Conservation (phyloP, 257 asterid genomes). For the Plantago ovata region DNA sequence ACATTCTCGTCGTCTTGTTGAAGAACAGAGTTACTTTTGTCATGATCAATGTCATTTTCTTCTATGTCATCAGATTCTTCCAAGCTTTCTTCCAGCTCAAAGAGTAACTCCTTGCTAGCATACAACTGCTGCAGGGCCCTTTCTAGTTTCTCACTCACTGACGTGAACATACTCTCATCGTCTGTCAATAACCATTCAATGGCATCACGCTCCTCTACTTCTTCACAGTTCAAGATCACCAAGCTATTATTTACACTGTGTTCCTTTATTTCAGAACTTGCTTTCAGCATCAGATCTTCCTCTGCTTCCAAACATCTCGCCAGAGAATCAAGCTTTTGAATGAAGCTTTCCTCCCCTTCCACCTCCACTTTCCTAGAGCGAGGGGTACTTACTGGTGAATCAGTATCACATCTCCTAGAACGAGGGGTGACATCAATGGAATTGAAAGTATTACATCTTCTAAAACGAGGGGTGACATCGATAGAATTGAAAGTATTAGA, state of each 20-base stretch:
- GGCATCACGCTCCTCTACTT: conserved; percentile 44
- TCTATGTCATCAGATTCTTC: conserved; percentile 24
- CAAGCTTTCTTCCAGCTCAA: conserved; percentile 36
- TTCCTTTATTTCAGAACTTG: conserved; percentile 37
- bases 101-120: conserved; percentile 41
- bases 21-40: not conserved
- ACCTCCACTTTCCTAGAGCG: conserved; percentile 26
- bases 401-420: conserved; percentile 14
- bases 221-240: conserved; percentile 41
- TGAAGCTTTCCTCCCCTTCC: conserved; percentile 33
- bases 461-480: conserved; percentile 25
- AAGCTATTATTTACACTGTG: conserved; percentile 33
- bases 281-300: conserved; percentile 39
- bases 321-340: conserved; percentile 34
- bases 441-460: conserved; percentile 2
- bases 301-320: conserved; percentile 30
- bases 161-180: conserved; percentile 38
- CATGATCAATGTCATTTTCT: conserved; percentile 21
- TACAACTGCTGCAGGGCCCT: conserved; percentile 43
- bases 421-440: conserved; percentile 22
- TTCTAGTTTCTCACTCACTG: conserved; percentile 45
- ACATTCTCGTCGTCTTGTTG: conserved; percentile 18
- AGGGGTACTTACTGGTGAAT: conserved; percentile 24
- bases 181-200: conserved; percentile 49
- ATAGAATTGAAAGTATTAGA: conserved; percentile 2